Conservation (phyloP, 164 flowering plant genomes). For the Protea cynaroides region DNA sequence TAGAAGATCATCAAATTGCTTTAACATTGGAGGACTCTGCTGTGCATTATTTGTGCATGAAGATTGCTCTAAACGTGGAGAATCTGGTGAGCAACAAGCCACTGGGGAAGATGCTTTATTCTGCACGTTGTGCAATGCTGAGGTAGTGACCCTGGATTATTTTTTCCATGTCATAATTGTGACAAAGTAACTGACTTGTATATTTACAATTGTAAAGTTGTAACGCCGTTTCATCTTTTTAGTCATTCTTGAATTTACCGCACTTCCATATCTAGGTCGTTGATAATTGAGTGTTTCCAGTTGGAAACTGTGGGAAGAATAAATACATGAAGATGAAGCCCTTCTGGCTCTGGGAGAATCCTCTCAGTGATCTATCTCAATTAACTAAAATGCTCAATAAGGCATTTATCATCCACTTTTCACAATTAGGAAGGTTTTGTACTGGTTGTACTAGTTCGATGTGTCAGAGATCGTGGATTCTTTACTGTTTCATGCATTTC, state of each 20-base stretch:
- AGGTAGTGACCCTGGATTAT: conserved; percentile 43
- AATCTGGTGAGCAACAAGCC: conserved; percentile 38
- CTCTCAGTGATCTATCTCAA: too few relatives aligned
- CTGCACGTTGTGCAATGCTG: conserved; percentile 95
- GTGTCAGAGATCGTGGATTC: too few relatives aligned
- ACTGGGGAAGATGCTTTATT: conserved; percentile 73
- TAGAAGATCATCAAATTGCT: conserved; percentile 29
- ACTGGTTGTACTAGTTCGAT: too few relatives aligned
- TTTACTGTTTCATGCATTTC: too few relatives aligned
- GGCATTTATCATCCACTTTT: too few relatives aligned
- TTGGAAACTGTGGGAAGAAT: neutral
- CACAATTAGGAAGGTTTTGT: too few relatives aligned
- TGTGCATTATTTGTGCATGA: conserved; percentile 76
- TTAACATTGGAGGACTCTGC: conserved; percentile 40
- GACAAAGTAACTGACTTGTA: neutral
- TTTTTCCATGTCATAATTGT: neutral
- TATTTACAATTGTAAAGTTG: neutral
- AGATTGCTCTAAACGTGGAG: conserved; percentile 68
- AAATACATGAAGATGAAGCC: neutral
- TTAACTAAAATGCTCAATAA: too few relatives aligned
- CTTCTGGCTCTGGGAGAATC: neutral
- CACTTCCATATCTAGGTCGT: neutral
- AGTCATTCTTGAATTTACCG: neutral
- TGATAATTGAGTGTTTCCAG: neutral
- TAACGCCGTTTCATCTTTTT: neutral